Evolutionary conservation across 768 basidiomycete species (phyloP), one percentile per base, ranked within the genome.

Genomic region (Postia placenta): DNA sequence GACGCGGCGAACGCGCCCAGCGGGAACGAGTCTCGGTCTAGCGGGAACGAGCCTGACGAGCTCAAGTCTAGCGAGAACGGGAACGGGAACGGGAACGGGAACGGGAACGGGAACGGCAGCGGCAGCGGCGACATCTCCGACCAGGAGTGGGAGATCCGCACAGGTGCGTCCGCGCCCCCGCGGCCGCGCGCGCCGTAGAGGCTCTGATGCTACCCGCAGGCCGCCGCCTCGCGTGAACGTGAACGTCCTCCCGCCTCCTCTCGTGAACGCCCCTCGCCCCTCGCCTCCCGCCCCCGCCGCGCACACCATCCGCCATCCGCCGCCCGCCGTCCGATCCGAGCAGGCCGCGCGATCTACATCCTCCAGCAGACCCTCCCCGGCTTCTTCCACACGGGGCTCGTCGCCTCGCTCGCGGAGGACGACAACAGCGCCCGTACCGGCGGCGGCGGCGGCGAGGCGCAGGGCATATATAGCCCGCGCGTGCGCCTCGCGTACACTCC

Each of bases 111-210:
- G 36, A 15, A 4, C 15, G 14, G 15, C 15, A 4, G 20, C 36
- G 5, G 14, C 36, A 47, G 37, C 2, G 40, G 52, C 9, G 53
- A 71, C 52, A 58, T 88, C 6, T 76, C 84, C 1, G 87, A 90
- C 62, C 69, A 73, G 5, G 87, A 90, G 56, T 90, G 87, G 87
- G 79, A 87, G 59, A 73, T 88, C 43, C 80, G 85, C 22, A 86
- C 85, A 57, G 86, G 87, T 83, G 50, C 30, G 66, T 56, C 38
- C 43, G 28, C 52, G 36, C 14, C 39, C 26, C 22, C 42, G 55
- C 49, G 41, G 20, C 28, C 33, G 33, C 17, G 28, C n/a, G 19
- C 19, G 5, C n/a, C 25, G 58, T 9, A 45, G 40, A 60, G 52
- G 50, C 45, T 58, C 66, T 64, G 64, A 68, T 66, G 52, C 64